phyloP scores from a whole-genome alignment of 805 yeast species.

The Yarrowia sp. region DNA sequence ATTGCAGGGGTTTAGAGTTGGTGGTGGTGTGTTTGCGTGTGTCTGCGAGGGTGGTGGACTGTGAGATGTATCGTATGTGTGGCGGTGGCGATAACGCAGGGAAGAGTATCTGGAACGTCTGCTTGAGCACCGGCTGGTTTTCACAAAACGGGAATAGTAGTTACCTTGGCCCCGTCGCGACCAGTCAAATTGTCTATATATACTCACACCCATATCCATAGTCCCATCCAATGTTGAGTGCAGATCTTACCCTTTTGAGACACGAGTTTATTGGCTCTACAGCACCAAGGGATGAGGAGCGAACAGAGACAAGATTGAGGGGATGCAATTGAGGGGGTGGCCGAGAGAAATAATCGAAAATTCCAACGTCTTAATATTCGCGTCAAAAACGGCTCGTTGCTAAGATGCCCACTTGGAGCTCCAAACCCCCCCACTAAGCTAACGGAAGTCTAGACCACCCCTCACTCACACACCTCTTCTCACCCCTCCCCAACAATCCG shows the following conservation, averaged over 20 bases:
- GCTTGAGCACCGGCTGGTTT: too few relatives aligned
- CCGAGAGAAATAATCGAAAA: neutral
- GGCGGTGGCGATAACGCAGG: neutral
- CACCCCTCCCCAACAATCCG: slow-evolving; percentile 37
- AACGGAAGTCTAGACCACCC: slow-evolving; percentile 12
- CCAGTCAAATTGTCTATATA: slow-evolving; percentile 2
- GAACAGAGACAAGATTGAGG: slow-evolving; percentile 5
- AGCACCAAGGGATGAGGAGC: slow-evolving; percentile 16
- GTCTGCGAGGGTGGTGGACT: neutral
- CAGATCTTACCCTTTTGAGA: slow-evolving; percentile 32
- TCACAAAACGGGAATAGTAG: too few relatives aligned
- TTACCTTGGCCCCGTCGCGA: neutral
- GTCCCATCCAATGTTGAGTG: slow-evolving; percentile 26
- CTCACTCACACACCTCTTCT: neutral
- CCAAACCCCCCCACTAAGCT: neutral
- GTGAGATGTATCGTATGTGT: neutral
- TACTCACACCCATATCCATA: neutral
- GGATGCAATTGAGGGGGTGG: neutral
- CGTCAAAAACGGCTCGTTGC: neutral
- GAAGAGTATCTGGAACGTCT: too few relatives aligned
- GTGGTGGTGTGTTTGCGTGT: slow-evolving; percentile 17
- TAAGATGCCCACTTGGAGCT: neutral
- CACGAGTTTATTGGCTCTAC: slow-evolving; percentile 28
- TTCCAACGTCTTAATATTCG: neutral
- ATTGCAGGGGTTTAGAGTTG: slow-evolving; percentile 29